These are phyloP conservation scores for Neurospora sp. DNA, from an alignment of 495 filamentous ascomycete species.

Conservation along the genomic window DNA sequence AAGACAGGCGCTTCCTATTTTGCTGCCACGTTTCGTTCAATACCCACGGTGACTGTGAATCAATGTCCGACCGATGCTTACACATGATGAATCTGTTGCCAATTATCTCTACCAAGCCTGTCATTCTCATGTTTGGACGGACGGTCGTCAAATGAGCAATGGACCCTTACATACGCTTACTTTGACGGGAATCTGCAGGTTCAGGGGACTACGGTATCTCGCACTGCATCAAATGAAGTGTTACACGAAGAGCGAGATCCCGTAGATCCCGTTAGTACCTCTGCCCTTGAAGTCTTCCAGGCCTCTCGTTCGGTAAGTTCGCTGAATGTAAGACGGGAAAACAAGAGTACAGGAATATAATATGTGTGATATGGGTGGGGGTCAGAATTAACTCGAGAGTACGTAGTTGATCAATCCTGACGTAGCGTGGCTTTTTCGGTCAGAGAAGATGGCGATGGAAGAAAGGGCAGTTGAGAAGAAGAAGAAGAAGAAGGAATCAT, in stretches of 20 bases:
- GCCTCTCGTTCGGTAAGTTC: too few species aligned
- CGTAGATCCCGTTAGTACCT: neutral
- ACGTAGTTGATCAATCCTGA: too few species aligned
- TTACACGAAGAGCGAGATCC: neutral
- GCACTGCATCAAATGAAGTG: neutral
- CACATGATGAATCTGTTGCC: neutral
- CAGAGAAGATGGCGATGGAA: too few species aligned
- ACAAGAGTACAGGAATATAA: too few species aligned
- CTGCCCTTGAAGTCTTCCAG: too few species aligned
- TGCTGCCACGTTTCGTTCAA: neutral
- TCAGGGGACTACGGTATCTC: neutral
- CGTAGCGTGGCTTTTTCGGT: too few species aligned
- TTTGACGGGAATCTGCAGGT: neutral
- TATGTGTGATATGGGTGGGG: too few species aligned
- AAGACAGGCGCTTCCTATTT: neutral
- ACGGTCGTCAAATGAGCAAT: neutral
- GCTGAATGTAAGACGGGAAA: too few species aligned
- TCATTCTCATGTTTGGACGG: neutral
- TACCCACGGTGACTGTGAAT: neutral
- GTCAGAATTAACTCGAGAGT: too few species aligned
- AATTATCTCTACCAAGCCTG: too few species aligned
- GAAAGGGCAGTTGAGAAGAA: too few species aligned
- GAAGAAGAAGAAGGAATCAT: too few species aligned
- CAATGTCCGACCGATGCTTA: neutral
- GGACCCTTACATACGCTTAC: neutral